phyloP scores from a whole-genome alignment of 1,284 basidiomycete species.

The Takashimella koratensis region DNA sequence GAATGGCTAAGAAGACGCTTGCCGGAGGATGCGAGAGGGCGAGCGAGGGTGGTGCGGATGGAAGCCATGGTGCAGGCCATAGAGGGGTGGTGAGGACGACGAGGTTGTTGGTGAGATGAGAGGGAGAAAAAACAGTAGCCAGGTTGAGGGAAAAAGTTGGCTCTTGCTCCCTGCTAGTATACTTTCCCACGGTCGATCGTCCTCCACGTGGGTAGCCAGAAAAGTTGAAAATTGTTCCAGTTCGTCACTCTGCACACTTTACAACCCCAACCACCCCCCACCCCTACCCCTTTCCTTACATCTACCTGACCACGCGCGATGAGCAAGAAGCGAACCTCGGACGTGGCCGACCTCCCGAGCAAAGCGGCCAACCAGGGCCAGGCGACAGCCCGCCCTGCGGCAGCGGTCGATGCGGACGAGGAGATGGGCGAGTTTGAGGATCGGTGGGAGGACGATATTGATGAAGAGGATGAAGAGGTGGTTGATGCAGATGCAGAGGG shows the following conservation, averaged over 20 bases:
- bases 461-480: conserved; percentile 44
- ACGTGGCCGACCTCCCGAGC: conserved; percentile 37
- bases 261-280: too few species aligned
- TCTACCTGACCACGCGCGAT: conserved; percentile 5
- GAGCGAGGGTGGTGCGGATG: conserved; percentile 7
- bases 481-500: conserved; percentile 42
- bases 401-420: conserved; percentile 45
- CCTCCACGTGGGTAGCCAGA: background rate
- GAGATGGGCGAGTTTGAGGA: conserved; percentile 60
- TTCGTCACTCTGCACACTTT: too few species aligned
- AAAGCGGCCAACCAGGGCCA: conserved; percentile 33
- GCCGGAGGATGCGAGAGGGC: conserved; percentile 1
- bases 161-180: background rate
- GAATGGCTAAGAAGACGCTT: conserved; percentile 5
- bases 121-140: conserved; percentile 3
- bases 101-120: background rate
- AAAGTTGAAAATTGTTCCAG: conserved; percentile 5
- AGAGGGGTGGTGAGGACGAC: conserved; percentile 1
- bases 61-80: conserved; percentile 12
- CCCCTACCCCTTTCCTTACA: background rate
- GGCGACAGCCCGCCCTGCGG: conserved; percentile 26
- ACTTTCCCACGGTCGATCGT: conserved; percentile 30
- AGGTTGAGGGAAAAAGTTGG: conserved; percentile 11
- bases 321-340: conserved; percentile 40
- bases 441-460: conserved; percentile 55